Evolutionary conservation across 441 rosid species (phyloP), one percentile per base, ranked within the genome.

Genomic region (Erysimum cheiri): DNA sequence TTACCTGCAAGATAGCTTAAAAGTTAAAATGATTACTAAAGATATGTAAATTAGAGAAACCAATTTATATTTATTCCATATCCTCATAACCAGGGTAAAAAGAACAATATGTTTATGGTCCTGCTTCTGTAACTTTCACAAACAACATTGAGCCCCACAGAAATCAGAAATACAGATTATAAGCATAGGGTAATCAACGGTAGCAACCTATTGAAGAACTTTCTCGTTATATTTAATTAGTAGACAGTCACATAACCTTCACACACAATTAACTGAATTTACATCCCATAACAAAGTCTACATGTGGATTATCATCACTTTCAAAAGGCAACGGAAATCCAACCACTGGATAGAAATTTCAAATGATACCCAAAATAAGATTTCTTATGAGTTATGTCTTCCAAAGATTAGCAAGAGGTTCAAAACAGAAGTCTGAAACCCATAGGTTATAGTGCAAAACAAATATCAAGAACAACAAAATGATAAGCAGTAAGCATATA

Each of bases 1-100:
- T 88, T 54, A 88, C 88, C 93, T 88, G 65, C 57, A 60, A 50
- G 24, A 52, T 13, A 17, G 29, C 37, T 64, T 52, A 22, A 22
- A 22, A 22, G 24, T 22, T 22, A 28, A 19, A 24, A 22, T 35
- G 5, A 61, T 17, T 1, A 31, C 43, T 64, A 41, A 22, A 40
- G 15, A 15, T 50, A 48, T 9, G 12, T 70, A 58, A 32, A 11
- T 0, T 9, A 44, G 2, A 50, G 32, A 64, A 35, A 29, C 31
- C 5, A 14, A 0, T 7, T 29, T 52, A 11, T 40, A 37, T 35
- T 9, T 41, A 31, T 54, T 26, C 33, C 67, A 64, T 19, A 8
- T 19, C 39, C 63, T 40, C 72, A 14, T 19, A 32, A 50, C 7
- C 49, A 43, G 60, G 43, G 41, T 58, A 33, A 52, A 58, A 43